phyloP scores from a whole-genome alignment of 164 flowering plant species.

The Brasenia schreberi region DNA sequence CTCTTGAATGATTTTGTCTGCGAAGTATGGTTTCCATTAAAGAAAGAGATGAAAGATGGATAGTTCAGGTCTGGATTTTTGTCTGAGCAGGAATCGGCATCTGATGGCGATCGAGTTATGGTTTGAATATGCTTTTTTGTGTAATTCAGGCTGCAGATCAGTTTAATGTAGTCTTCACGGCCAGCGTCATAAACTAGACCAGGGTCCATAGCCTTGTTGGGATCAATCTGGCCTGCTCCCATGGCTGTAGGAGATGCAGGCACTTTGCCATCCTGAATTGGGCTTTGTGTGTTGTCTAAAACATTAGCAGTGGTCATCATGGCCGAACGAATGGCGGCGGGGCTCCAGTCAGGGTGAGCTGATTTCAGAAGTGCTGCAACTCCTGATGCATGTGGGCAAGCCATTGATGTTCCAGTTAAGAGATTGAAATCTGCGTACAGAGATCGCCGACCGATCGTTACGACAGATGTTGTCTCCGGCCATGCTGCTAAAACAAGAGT shows the following conservation, averaged over 20 bases:
- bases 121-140: constrained; percentile 26
- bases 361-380: constrained; percentile 44
- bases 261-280: constrained; percentile 25
- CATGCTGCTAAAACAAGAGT: constrained; percentile 37
- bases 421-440: constrained; percentile 31
- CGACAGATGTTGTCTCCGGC: constrained; percentile 18
- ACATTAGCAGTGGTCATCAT: constrained; percentile 50
- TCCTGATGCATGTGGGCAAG: constrained; percentile 64
- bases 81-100: constrained; percentile 15
- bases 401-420: constrained; percentile 61
- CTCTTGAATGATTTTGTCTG: constrained; percentile 27
- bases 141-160: constrained; percentile 46
- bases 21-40: constrained; percentile 11
- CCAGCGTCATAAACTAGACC: constrained; percentile 45
- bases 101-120: constrained; percentile 21
- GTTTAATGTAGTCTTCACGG: constrained; percentile 30
- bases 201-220: constrained; percentile 59
- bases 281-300: constrained; percentile 25
- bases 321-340: constrained; percentile 64
- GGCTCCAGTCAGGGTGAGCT: constrained; percentile 61
- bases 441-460: background rate
- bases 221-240: constrained; percentile 62
- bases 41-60: constrained; percentile 53
- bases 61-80: constrained; percentile 49
- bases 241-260: constrained; percentile 45